Percentiles rank a stretch among this genome's conserved stretches.
Conservation (phyloP, 139 green algal genomes). For the Volvox reticuliferus region DNA sequence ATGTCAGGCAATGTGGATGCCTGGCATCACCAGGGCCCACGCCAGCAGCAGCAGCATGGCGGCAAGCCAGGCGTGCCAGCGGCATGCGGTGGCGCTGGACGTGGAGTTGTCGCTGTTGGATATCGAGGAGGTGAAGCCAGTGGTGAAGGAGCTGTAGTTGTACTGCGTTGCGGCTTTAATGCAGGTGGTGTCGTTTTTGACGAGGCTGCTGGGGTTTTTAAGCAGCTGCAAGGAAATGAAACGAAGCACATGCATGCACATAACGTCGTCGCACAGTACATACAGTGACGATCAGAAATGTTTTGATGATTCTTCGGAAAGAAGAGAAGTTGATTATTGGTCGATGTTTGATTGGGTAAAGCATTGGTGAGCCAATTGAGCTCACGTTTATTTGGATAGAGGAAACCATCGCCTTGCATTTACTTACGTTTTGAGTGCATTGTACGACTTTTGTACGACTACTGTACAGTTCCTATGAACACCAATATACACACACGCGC, state of each 20-base stretch:
- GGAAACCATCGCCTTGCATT: too few relatives aligned
- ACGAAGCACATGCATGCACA: neutral
- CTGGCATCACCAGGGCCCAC: neutral
- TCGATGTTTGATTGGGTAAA: too few relatives aligned
- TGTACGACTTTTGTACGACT: neutral
- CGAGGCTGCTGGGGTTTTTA: neutral
- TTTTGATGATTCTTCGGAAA: too few relatives aligned
- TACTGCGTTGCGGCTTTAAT: neutral
- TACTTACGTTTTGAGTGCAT: neutral
- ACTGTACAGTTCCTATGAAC: neutral
- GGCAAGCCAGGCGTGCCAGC: neutral
- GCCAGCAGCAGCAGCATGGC: neutral
- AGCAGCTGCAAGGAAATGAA: neutral
- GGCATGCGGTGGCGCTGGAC: neutral
- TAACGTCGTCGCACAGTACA: too few relatives aligned
- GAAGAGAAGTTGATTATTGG: too few relatives aligned
- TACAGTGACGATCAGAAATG: too few relatives aligned
- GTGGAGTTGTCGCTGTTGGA: neutral
- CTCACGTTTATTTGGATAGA: too few relatives aligned
- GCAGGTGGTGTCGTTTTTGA: neutral
- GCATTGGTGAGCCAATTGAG: too few relatives aligned
- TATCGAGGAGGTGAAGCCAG: neutral
- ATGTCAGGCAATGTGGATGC: neutral
- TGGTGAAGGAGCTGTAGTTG: constrained; percentile 3
- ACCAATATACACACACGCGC: neutral